Evolutionary conservation across 148 eudicot species (phyloP).

Genomic region (Camellia granthamiana): DNA sequence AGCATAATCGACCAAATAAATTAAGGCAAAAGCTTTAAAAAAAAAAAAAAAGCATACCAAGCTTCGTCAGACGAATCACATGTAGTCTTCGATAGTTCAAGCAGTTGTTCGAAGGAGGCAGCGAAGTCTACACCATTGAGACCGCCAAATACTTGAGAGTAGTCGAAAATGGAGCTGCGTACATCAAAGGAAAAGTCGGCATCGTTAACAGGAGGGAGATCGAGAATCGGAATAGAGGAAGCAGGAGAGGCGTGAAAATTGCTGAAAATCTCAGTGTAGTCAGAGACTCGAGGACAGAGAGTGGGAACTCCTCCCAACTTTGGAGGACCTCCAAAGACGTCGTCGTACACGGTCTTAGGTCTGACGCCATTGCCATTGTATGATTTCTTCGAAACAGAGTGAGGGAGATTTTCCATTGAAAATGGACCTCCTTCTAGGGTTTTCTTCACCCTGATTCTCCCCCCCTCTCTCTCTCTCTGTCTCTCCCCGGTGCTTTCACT

Average conservation of each 20-base stretch:
- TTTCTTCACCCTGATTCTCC: conserved; percentile 18
- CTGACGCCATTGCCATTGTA: conserved; percentile 32
- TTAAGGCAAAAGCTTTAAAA: neutral
- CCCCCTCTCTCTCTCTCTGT: neutral
- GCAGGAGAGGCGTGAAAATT: conserved; percentile 47
- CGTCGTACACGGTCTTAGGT: conserved; percentile 66
- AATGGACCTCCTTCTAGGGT: conserved; percentile 12
- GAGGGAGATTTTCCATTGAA: conserved; percentile 38
- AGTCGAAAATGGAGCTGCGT: conserved; percentile 40
- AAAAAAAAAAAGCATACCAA: conserved; percentile 40
- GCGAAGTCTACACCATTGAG: conserved; percentile 45
- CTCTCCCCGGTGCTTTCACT: conserved; percentile 19
- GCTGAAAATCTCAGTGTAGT: conserved; percentile 84
- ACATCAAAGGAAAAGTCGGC: conserved; percentile 32
- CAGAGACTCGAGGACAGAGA: conserved; percentile 70
- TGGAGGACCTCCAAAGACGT: conserved; percentile 72
- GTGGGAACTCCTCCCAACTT: conserved; percentile 45
- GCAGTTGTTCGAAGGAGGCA: conserved; percentile 50
- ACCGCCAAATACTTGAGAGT: conserved; percentile 67
- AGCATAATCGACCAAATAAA: neutral
- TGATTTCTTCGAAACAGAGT: conserved; percentile 23
- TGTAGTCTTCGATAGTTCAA: conserved; percentile 31
- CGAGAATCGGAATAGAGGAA: conserved; percentile 78
- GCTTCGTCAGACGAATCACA: conserved; percentile 64
- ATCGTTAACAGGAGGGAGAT: conserved; percentile 55